Conservation (phyloP, 768 basidiomycete species). For the Melanogaster broomeanus region DNA sequence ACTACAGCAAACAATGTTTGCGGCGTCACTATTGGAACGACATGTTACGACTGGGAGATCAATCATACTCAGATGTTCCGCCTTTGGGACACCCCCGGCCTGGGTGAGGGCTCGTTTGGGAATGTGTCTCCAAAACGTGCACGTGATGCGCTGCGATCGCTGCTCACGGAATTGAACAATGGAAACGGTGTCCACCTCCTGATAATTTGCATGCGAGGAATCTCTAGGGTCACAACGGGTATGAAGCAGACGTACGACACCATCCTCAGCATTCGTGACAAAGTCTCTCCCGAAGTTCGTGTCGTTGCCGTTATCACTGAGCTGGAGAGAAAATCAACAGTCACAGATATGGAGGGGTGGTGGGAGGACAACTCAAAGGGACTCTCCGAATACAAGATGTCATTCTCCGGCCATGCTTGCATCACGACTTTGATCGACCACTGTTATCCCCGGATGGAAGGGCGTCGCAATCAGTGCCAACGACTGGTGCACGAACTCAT, state of each 20-base stretch:
- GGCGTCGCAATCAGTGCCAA: neutral
- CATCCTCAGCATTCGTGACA: neutral
- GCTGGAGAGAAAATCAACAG: constrained; percentile 16
- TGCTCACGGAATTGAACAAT: constrained; percentile 1
- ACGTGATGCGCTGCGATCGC: neutral
- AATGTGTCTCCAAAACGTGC: constrained; percentile 1
- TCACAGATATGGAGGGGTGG: constrained; percentile 30
- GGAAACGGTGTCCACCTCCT: constrained; percentile 5
- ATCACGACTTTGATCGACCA: constrained; percentile 26
- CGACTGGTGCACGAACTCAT: constrained; percentile 1
- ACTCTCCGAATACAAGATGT: constrained; percentile 28
- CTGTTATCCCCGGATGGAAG: neutral
- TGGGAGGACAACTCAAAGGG: constrained; percentile 28
- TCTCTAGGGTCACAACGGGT: neutral
- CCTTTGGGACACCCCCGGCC: constrained; percentile 22
- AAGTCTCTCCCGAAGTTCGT: constrained; percentile 4
- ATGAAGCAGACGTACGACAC: constrained; percentile 8
- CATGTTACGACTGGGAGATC: neutral
- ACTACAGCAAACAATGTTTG: neutral
- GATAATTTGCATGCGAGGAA: constrained; percentile 6
- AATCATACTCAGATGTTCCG: constrained; percentile 3
- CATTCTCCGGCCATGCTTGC: constrained; percentile 33
- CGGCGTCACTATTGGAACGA: constrained; percentile 6
- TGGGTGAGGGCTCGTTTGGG: constrained; percentile 7
- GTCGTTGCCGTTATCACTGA: constrained; percentile 23